These are phyloP conservation scores for Wickerhamomyces subpelliculosus DNA, from an alignment of 805 yeast genomes.

Conservation along the genomic window DNA sequence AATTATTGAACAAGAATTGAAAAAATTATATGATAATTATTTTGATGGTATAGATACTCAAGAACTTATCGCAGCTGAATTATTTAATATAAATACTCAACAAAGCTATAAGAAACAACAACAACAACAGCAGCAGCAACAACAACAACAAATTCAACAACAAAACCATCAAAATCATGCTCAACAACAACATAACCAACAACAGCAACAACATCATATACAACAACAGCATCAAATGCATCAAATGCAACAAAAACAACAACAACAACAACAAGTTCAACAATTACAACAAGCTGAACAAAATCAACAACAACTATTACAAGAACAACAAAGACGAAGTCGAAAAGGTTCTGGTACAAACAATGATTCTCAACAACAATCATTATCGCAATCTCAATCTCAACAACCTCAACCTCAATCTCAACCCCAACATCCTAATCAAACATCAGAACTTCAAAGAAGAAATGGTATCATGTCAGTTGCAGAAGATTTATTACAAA, in stretches of 20 bases:
- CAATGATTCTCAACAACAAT: neutral
- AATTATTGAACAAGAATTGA: slow-evolving; percentile 72
- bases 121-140: neutral
- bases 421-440: slow-evolving; percentile 4
- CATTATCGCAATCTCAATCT: neutral
- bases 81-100: neutral
- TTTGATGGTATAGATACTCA: slow-evolving; percentile 32
- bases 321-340: neutral
- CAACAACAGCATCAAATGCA: slow-evolving; percentile 1
- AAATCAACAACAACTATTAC: neutral
- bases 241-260: neutral
- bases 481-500: slow-evolving; percentile 73
- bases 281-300: neutral
- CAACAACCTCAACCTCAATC: neutral
- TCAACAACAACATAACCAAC: neutral
- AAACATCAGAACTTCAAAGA: slow-evolving; percentile 4
- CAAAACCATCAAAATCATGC: neutral
- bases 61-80: slow-evolving; percentile 1
- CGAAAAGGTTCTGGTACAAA: neutral
- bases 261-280: neutral
- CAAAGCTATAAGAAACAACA: neutral
- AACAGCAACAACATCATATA: slow-evolving; percentile 1
- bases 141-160: neutral
- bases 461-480: slow-evolving; percentile 45
- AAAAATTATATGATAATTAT: slow-evolving; percentile 62